Evolutionary conservation across 2,329 filamentous ascomycete genomes (phyloP), one percentile per base, ranked within the genome.

Genomic region (Phaeoacremonium minimum): DNA sequence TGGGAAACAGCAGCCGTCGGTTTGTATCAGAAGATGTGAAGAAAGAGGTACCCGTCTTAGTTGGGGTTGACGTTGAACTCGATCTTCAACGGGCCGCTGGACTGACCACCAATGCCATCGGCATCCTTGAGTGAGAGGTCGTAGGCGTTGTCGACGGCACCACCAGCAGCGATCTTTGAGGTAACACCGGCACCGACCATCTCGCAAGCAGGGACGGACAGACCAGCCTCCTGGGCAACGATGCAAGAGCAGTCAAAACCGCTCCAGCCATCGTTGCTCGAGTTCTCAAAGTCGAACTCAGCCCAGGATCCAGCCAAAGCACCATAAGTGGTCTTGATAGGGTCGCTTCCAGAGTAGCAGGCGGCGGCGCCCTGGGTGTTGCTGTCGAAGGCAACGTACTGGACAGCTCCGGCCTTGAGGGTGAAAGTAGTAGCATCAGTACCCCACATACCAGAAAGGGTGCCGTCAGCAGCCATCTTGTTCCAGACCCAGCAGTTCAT

Each of bases 201-300:
- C 29, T 50, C 47, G 43, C 61, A 51, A 37, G 56, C 53, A 43
- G 51, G 51, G 39, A 57, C 60, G 42, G 57, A 60, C 45, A 72
- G 45, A 38, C 44, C 41, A 35, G 47, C 43, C 18, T 48, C 42
- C 46, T 63, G 57, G 18, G 69, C 56, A 29, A 72, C 67, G 8
- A 76, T 61, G 40, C 62, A 63, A 5, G 69, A 74, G 43, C 65
- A 69, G 38, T 76, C 72, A 40, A 64, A 67, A 28, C 72, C 72
- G 4, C 66, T 72, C 65, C 66, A 72, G 37, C 51, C 57, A n/a
- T 46, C 37, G 64, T 76, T 76, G 56, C 53, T 53, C 1, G 43
- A 22, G 58, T 63, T 67, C 41, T 45, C 66, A 32, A 66, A 64
- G 57, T 75, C 72, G 36, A 64, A 68, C 61, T 76, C 72, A 52